A percentile compares a stretch with the other conserved stretches of the same genome.
These are phyloP conservation scores for Candida suzukii DNA, from an alignment of 805 yeast species.

Conservation along the genomic window DNA sequence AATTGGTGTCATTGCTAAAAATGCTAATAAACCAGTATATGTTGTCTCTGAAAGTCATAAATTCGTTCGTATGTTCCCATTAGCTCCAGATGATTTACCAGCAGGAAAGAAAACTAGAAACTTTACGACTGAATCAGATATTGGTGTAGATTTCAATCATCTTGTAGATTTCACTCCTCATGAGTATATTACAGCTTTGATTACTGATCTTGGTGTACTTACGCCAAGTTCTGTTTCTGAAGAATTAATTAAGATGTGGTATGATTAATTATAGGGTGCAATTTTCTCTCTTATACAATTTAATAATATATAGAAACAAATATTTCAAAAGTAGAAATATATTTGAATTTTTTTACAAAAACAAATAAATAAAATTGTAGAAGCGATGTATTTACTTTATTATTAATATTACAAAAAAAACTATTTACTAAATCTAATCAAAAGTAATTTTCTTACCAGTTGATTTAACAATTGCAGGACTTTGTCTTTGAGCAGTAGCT, in stretches of 20 bases:
- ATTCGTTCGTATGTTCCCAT: constrained; percentile 92
- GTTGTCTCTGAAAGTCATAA: constrained; percentile 94
- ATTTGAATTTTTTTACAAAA: neutral
- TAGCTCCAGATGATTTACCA: constrained; percentile 88
- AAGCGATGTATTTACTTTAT: too few relatives aligned
- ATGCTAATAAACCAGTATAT: constrained; percentile 86
- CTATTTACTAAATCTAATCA: too few relatives aligned
- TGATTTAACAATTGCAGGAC: constrained; percentile 82
- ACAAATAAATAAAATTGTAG: neutral
- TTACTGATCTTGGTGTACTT: constrained; percentile 92
- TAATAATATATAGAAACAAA: neutral
- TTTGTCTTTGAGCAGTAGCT: constrained; percentile 82
- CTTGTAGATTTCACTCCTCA: constrained; percentile 92
- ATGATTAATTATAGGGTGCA: constrained; percentile 65
- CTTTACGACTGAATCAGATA: constrained; percentile 28
- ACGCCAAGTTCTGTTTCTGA: constrained; percentile 99
- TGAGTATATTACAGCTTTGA: constrained; percentile 88
- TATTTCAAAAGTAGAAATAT: neutral
- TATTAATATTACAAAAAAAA: too few relatives aligned
- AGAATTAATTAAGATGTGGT: constrained; percentile 97
- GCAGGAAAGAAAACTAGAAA: constrained; percentile 40
- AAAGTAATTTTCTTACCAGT: constrained; percentile 82
- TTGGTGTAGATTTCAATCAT: constrained; percentile 38
- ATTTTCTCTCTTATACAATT: neutral
- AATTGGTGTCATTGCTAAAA: constrained; percentile 85